Evolutionary conservation across 176 grass and related monocot species (phyloP).

Genomic region (Bonia amplexicaulis): DNA sequence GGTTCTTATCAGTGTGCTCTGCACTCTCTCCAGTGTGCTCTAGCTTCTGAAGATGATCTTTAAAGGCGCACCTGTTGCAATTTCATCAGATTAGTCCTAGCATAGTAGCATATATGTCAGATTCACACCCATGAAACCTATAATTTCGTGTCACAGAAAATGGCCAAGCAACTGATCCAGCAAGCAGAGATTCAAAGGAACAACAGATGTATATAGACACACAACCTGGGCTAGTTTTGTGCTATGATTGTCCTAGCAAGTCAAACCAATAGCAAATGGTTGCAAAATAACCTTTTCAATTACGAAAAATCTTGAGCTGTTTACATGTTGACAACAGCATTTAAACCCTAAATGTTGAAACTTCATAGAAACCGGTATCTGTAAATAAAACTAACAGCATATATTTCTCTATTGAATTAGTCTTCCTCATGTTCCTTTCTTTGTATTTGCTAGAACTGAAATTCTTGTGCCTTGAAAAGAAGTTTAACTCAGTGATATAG

Average conservation of each 20-base stretch:
- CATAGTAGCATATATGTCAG: neutral
- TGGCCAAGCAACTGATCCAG: neutral
- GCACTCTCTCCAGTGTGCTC: constrained; percentile 23
- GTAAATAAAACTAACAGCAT: neutral
- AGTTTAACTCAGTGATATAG: neutral
- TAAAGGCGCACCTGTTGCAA: constrained; percentile 72
- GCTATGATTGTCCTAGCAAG: neutral
- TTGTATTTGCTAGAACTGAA: neutral
- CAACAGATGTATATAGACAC: neutral
- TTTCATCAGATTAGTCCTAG: neutral
- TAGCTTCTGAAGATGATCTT: constrained; percentile 61
- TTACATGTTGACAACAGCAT: neutral
- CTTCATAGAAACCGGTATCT: neutral
- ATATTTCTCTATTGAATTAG: neutral
- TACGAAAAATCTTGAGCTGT: neutral
- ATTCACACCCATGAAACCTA: neutral
- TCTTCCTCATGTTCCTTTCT: neutral
- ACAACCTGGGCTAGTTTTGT: neutral
- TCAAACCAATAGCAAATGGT: neutral
- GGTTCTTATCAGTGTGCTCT: constrained; percentile 47
- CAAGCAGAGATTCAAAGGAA: neutral
- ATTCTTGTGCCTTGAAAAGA: neutral
- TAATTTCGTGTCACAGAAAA: neutral
- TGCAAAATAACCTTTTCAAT: neutral
- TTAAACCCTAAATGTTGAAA: neutral